Evolutionary conservation across 257 asterid genomes (phyloP).

Genomic region (Penstemon davidsonii): DNA sequence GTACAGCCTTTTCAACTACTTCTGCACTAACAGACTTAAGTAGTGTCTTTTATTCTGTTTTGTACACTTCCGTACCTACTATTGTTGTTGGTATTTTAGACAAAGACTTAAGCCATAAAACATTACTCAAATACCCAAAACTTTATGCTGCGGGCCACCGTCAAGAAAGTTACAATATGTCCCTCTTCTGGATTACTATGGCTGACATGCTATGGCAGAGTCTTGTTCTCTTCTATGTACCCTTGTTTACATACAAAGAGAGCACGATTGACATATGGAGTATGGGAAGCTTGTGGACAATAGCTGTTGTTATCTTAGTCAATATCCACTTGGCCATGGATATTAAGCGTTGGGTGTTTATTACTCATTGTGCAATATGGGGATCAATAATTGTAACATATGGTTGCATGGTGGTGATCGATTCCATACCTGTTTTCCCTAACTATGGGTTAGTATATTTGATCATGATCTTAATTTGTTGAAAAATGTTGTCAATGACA

Average conservation of each 20-base stretch:
- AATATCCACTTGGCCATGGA: constrained; percentile 97
- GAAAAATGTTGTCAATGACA: constrained; percentile 14
- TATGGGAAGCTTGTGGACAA: constrained; percentile 97
- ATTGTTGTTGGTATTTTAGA: constrained; percentile 92
- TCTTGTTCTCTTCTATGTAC: constrained; percentile 87
- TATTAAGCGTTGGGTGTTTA: constrained; percentile 73
- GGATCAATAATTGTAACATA: constrained; percentile 70
- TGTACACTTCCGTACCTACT: constrained; percentile 94
- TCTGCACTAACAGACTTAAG: constrained; percentile 98
- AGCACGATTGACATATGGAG: constrained; percentile 97
- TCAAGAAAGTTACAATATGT: constrained; percentile 88
- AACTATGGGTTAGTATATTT: constrained; percentile 80
- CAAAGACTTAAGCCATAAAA: constrained; percentile 85
- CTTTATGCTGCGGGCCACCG: constrained; percentile 92
- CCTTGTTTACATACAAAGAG: constrained; percentile 63
- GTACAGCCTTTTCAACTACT: constrained; percentile 88
- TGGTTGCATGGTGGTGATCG: constrained; percentile 66
- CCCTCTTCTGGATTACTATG: constrained; percentile 96
- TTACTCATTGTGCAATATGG: constrained; percentile 87
- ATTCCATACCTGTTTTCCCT: constrained; percentile 71
- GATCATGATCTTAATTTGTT: constrained; percentile 16
- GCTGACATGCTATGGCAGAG: constrained; percentile 96
- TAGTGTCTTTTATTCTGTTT: constrained; percentile 85
- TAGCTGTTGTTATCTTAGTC: constrained; percentile 83
- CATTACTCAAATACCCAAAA: constrained; percentile 84